These are phyloP conservation scores for Tolypocladium album DNA, from an alignment of 2,329 filamentous ascomycete genomes.

Conservation along the genomic window DNA sequence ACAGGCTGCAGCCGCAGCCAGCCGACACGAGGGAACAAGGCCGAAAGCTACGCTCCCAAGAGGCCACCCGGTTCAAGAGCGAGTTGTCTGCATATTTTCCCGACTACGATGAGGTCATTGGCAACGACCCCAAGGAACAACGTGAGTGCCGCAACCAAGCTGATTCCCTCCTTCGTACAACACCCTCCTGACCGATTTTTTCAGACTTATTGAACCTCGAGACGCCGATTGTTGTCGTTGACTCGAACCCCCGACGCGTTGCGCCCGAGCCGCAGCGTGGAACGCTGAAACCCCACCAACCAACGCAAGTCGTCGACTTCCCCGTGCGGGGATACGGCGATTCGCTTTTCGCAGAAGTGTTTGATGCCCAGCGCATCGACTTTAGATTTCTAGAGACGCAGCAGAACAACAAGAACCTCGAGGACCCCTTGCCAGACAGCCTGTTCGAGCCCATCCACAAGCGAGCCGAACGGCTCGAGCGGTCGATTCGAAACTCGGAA, in stretches of 20 bases:
- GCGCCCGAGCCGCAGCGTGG: conserved; percentile 14
- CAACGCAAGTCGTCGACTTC: conserved; percentile 13
- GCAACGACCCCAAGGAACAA: conserved; percentile 67
- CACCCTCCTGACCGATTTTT: not conserved
- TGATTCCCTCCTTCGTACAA: not conserved
- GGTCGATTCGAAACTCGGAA: conserved; percentile 52
- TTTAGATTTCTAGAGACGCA: conserved; percentile 41
- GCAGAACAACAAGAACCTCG: conserved; percentile 28
- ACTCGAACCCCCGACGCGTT: conserved; percentile 31
- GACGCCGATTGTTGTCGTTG: conserved; percentile 61
- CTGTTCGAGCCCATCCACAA: conserved; percentile 44
- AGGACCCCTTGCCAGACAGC: conserved; percentile 46
- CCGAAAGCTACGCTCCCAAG: conserved; percentile 73
- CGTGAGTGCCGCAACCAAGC: conserved; percentile 40
- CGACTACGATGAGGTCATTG: conserved; percentile 90
- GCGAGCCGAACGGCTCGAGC: conserved; percentile 49
- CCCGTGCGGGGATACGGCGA: conserved; percentile 44
- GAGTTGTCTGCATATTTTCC: conserved; percentile 85
- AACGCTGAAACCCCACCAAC: conserved; percentile 14
- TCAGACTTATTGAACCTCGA: conserved; percentile 65
- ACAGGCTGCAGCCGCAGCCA: conserved; percentile 39
- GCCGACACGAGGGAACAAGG: conserved; percentile 47
- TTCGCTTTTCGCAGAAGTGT: conserved; percentile 43
- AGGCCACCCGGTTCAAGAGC: conserved; percentile 78
- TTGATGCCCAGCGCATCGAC: conserved; percentile 45